Base-by-base conservation (phyloP, 768 basidiomycete species). In the Guyanaporus albipodus region DNA sequence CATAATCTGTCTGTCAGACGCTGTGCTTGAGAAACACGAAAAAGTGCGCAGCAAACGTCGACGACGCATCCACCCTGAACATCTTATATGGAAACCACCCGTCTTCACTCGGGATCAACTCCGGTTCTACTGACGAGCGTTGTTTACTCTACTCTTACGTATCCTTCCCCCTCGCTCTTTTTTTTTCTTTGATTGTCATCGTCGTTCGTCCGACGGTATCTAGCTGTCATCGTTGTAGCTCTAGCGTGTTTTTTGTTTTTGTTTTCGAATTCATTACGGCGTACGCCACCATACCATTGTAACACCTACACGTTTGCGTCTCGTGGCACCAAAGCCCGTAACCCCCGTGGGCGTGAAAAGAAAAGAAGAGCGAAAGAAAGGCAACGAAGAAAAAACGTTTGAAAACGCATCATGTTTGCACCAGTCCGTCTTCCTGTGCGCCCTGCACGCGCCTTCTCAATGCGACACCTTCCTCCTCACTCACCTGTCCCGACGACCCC, bases 21-120 rank as follows among this genome's bases (percentile, higher is more conserved):
- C 87, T 24, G 85, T 96, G 26, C 73, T 97, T 38, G 93, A 95
- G 66, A 87, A 91, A 64, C 85, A 96, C 68, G 83, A 87, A 66
- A 93, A 91, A 64, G 76, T 80, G 24, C 81, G 78, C 68, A 77
- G 72, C 61, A 99, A 97, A 70, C 77, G 80, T 40, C 75, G 85
- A 51, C 77, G 84, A 39, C 73, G 84, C 45, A 94, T 99, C 54
- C 77, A 89, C 54, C 73, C 95, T 26, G 82, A 87, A 49, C 74
- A 74, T 60, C 70, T 99, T 47, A 78, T 81, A 55, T 99, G 96
- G 96, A 96, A 94, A 66, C 95, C 96, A 45, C 96, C 91, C 14
- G 84, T 87, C 36, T 93, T 95, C 68, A 89, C 88, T 40, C 78
- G 90, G 51, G 91, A 91, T 57, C 90, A 93, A 68, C 72, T 93